A percentile compares a stretch with the other conserved stretches of the same genome.
Conservation (phyloP, 345 rosid species). For the Isatis tinctoria region DNA sequence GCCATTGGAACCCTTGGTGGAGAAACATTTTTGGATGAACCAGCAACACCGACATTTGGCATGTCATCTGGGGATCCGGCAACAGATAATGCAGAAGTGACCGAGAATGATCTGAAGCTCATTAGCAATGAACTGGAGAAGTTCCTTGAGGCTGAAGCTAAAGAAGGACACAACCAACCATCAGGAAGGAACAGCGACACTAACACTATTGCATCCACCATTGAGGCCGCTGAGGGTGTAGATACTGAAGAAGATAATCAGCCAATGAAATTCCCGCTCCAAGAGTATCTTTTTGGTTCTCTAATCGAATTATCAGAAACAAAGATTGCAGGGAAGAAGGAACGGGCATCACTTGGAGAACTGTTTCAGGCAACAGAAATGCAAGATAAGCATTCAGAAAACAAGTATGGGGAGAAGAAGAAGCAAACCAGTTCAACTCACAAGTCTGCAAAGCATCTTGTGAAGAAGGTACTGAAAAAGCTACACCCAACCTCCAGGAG, state of each 20-base stretch:
- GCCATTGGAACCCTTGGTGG: constrained; percentile 88
- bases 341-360: constrained; percentile 66
- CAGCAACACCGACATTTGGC: constrained; percentile 72
- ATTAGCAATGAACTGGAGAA: constrained; percentile 61
- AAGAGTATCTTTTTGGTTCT: constrained; percentile 78
- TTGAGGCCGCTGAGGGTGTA: constrained; percentile 44
- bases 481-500: constrained; percentile 42
- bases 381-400: constrained; percentile 36
- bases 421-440: constrained; percentile 43
- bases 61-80: constrained; percentile 40
- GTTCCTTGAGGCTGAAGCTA: constrained; percentile 78
- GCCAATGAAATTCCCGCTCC: constrained; percentile 56
- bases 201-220: constrained; percentile 52
- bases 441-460: constrained; percentile 51
- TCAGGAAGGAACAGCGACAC: constrained; percentile 63
- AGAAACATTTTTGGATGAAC: constrained; percentile 44
- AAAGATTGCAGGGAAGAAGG: constrained; percentile 46
- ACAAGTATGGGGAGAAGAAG: constrained; percentile 38
- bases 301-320: constrained; percentile 52
- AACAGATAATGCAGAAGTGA: constrained; percentile 45
- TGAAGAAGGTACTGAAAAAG: constrained; percentile 64
- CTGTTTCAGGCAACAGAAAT: constrained; percentile 57
- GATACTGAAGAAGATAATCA: constrained; percentile 43
- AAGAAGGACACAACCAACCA: constrained; percentile 58
- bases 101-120: constrained; percentile 60